phyloP scores from a whole-genome alignment of 257 asterid species.

The Petrea volubilis region DNA sequence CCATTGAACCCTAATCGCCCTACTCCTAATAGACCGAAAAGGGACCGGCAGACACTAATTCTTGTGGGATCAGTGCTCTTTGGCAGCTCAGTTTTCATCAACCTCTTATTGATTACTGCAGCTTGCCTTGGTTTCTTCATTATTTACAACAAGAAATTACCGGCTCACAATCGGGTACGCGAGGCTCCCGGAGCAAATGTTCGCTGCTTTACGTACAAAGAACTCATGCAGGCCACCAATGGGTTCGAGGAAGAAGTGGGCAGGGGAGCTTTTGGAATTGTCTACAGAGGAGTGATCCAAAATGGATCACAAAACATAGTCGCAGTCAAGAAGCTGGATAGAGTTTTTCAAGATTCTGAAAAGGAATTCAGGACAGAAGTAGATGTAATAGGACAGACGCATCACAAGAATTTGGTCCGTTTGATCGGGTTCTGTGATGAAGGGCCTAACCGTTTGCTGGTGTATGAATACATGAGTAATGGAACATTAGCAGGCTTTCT shows the following conservation, averaged over 20 bases:
- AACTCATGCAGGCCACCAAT: too few species aligned
- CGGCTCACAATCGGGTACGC: neutral
- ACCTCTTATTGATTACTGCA: constrained; percentile 26
- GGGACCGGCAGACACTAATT: constrained; percentile 24
- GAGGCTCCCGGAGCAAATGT: constrained; percentile 18
- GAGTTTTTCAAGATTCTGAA: too few species aligned
- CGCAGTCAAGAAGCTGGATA: too few species aligned
- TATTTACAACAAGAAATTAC: constrained; percentile 13
- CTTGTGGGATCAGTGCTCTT: constrained; percentile 43
- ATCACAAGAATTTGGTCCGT: constrained; percentile 63
- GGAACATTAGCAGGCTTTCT: constrained; percentile 47
- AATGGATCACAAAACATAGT: too few species aligned
- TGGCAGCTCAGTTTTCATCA: constrained; percentile 50
- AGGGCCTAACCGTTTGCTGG: constrained; percentile 45
- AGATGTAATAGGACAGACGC: too few species aligned
- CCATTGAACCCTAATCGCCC: neutral
- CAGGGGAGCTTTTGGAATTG: too few species aligned
- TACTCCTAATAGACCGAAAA: neutral
- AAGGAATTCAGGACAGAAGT: too few species aligned
- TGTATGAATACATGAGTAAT: too few species aligned
- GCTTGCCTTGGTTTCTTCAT: constrained; percentile 29
- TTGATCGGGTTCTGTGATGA: constrained; percentile 57
- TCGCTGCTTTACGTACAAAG: constrained; percentile 36
- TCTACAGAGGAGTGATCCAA: too few species aligned
- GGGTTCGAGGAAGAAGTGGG: too few species aligned